Conservation (phyloP, 2,329 filamentous ascomycete genomes). For the Cladophialophora carrionii region DNA sequence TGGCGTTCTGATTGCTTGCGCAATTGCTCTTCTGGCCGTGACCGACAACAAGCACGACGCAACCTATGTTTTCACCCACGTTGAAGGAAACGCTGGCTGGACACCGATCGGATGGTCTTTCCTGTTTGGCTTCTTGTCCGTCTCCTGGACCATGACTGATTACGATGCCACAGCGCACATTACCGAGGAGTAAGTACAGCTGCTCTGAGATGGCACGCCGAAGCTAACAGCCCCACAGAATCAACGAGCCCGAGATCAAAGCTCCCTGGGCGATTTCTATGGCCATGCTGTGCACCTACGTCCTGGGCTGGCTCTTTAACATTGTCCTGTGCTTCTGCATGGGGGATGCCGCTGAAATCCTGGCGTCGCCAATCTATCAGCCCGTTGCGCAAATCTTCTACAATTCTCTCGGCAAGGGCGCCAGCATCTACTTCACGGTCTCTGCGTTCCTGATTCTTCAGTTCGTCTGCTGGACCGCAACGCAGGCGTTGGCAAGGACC, state of each 20-base stretch:
- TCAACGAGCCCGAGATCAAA: constrained; percentile 55
- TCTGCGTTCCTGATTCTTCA: constrained; percentile 62
- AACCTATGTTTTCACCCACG: constrained; percentile 59
- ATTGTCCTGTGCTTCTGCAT: constrained; percentile 63
- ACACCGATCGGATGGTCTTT: constrained; percentile 59
- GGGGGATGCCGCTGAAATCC: constrained; percentile 54
- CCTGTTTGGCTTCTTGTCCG: constrained; percentile 64
- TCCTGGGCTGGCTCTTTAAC: constrained; percentile 61
- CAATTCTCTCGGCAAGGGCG: constrained; percentile 59
- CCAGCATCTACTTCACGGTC: constrained; percentile 60
- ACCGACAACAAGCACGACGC: constrained; percentile 57
- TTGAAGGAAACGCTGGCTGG: constrained; percentile 59
- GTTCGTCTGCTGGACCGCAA: constrained; percentile 62
- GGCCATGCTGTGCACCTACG: constrained; percentile 61
- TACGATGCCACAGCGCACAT: constrained; percentile 56
- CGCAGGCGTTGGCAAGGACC: constrained; percentile 58
- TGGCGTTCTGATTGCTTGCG: constrained; percentile 55
- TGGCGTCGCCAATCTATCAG: constrained; percentile 53
- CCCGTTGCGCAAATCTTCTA: constrained; percentile 63
- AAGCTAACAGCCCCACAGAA: constrained; percentile 42
- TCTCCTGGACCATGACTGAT: constrained; percentile 64
- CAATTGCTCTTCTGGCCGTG: constrained; percentile 56
- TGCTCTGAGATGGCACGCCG: constrained; percentile 13
- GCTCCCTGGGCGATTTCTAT: constrained; percentile 61
- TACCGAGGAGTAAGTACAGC: constrained; percentile 51